Evolutionary conservation across 1,284 basidiomycete species (phyloP).

Genomic region (Tilletiopsis washingtonensis): DNA sequence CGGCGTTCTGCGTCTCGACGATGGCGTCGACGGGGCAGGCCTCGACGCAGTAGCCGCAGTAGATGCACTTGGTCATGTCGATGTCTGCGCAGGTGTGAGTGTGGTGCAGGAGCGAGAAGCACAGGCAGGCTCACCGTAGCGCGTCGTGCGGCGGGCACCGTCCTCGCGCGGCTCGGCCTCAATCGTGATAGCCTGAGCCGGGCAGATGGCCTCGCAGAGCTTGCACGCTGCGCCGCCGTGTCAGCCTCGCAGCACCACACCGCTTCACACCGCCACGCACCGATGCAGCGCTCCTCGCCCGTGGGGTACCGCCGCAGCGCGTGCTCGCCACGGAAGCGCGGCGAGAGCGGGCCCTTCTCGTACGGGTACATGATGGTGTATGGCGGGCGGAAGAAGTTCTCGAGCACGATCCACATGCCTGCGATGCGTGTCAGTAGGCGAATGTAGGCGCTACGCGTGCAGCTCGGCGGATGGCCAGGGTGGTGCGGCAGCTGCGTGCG

Average conservation of each 20-base stretch:
- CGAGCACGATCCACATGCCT: constrained; percentile 99
- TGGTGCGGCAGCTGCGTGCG: background rate
- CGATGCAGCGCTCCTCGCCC: constrained; percentile 97
- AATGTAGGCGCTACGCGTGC: background rate
- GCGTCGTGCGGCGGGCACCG: constrained; percentile 91
- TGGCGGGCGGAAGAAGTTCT: constrained; percentile 93
- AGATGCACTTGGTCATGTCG: constrained; percentile 64
- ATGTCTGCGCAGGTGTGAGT: constrained; percentile 60
- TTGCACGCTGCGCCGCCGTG: constrained; percentile 64
- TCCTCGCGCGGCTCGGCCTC: constrained; percentile 94
- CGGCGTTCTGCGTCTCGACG: constrained; percentile 66
- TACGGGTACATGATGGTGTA: constrained; percentile 77
- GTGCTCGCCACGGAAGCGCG: constrained; percentile 97
- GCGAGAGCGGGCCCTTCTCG: constrained; percentile 94
- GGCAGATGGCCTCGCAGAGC: constrained; percentile 98
- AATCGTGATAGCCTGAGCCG: constrained; percentile 98
- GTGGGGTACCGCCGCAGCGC: constrained; percentile 95
- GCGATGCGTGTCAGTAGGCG: background rate
- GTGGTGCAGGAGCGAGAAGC: background rate
- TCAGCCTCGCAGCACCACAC: constrained; percentile 41
- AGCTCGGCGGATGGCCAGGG: background rate
- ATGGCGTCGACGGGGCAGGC: constrained; percentile 99
- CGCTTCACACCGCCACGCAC: constrained; percentile 52
- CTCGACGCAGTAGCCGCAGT: constrained; percentile 56
- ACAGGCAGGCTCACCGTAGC: constrained; percentile 60